Conservation (phyloP, 208 protist species). For the Acanthamoeba sp. region DNA sequence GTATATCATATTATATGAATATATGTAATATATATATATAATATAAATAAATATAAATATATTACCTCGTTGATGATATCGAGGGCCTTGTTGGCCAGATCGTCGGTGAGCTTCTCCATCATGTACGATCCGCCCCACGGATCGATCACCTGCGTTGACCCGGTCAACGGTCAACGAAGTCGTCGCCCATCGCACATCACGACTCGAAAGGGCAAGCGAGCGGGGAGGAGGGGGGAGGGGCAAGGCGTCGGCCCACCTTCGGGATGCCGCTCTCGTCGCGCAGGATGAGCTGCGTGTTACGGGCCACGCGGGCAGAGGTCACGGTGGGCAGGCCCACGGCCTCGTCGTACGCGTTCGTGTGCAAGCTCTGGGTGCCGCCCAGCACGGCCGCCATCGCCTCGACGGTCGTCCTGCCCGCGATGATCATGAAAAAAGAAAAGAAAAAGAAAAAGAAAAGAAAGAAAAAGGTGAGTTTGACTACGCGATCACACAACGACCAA, state of each 20-base stretch:
- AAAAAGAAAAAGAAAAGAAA: not conserved
- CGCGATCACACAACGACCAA: too few relatives aligned
- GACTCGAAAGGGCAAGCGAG: not conserved
- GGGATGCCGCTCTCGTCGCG: constrained; percentile 94
- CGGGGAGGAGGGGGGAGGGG: not conserved
- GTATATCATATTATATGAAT: not conserved
- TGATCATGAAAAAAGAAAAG: not conserved
- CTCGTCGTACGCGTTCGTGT: constrained; percentile 97
- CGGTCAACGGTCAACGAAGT: not conserved
- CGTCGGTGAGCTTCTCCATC: constrained; percentile 96
- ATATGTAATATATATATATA: not conserved
- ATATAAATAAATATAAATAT: not conserved
- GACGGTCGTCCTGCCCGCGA: constrained; percentile 91
- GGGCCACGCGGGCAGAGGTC: constrained; percentile 94
- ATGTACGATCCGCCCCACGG: constrained; percentile 94
- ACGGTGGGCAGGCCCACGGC: constrained; percentile 95
- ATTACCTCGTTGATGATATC: constrained; percentile 95
- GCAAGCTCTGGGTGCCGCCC: constrained; percentile 94
- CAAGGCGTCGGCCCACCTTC: constrained; percentile 90
- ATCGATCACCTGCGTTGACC: constrained; percentile 80
- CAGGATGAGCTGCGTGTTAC: constrained; percentile 97
- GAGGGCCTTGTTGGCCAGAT: constrained; percentile 90
- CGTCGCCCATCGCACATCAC: too few relatives aligned
- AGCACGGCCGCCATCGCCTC: constrained; percentile 97
- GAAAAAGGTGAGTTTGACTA: too few relatives aligned